phyloP scores from a whole-genome alignment of 148 eudicot genomes.

The Mesembryanthemum crystallinum region DNA sequence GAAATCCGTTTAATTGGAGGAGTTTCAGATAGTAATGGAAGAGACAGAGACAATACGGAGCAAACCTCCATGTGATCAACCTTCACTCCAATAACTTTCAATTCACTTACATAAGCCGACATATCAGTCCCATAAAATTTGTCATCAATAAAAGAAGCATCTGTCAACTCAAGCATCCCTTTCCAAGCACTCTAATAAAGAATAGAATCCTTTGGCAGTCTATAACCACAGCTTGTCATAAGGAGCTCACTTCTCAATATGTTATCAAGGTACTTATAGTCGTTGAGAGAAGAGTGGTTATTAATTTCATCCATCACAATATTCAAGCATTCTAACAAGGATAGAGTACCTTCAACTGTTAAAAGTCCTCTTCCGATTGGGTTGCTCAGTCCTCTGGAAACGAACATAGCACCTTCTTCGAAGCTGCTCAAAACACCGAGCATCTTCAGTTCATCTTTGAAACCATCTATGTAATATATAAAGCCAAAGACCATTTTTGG shows the following conservation, averaged over 20 bases:
- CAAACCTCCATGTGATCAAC: constrained; percentile 24
- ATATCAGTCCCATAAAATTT: constrained; percentile 23
- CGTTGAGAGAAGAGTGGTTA: neutral
- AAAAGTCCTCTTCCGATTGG: constrained; percentile 22
- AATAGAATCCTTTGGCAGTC: constrained; percentile 17
- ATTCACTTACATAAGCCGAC: constrained; percentile 1
- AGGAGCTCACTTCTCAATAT: constrained; percentile 19
- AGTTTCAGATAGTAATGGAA: constrained; percentile 23
- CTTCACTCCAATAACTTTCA: constrained; percentile 24
- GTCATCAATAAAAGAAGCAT: constrained; percentile 29
- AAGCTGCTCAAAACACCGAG: constrained; percentile 28
- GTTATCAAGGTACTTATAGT: constrained; percentile 16
- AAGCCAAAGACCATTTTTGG: too few species aligned
- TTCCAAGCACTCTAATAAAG: constrained; percentile 18
- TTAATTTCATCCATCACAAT: constrained; percentile 11
- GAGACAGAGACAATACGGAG: constrained; percentile 8
- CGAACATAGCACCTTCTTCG: constrained; percentile 27
- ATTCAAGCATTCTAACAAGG: constrained; percentile 21
- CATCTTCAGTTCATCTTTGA: constrained; percentile 26
- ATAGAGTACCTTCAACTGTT: constrained; percentile 29
- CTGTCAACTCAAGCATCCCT: constrained; percentile 20
- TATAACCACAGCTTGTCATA: constrained; percentile 24
- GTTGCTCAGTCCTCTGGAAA: constrained; percentile 17
- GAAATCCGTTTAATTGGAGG: constrained; percentile 22
- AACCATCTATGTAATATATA: too few species aligned